Evolutionary conservation across 2,329 filamentous ascomycete species (phyloP).

Genomic region (Claviceps sp.): DNA sequence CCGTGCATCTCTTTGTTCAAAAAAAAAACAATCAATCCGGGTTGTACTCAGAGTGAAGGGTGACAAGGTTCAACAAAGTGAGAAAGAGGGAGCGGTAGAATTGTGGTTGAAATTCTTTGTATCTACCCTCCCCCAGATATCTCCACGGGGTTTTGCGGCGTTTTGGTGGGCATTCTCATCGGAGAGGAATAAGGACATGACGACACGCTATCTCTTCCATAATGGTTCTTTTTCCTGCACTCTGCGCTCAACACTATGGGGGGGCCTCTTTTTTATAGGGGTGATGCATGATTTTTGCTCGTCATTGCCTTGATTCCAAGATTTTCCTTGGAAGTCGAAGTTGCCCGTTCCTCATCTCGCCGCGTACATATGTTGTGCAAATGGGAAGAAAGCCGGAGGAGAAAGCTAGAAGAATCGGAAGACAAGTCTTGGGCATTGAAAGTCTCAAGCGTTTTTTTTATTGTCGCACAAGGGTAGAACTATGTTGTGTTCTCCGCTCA

Average conservation of each 20-base stretch:
- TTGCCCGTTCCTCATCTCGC: not conserved
- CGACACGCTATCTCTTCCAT: not conserved
- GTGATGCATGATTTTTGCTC: not conserved
- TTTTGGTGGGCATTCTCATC: conserved; percentile 6
- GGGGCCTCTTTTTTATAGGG: not conserved
- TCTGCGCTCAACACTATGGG: not conserved
- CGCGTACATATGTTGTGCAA: not conserved
- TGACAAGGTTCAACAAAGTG: too few relatives aligned
- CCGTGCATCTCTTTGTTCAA: not conserved
- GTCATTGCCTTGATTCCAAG: too few relatives aligned
- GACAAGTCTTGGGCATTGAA: not conserved
- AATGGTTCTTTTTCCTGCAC: not conserved
- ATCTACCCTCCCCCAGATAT: not conserved
- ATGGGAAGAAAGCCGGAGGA: not conserved
- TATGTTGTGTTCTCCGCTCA: not conserved
- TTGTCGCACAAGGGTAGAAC: not conserved
- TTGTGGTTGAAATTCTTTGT: not conserved
- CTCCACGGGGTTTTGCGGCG: conserved; percentile 1
- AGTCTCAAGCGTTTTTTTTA: not conserved
- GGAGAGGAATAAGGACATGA: not conserved
- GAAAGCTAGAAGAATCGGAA: not conserved
- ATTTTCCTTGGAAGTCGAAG: not conserved
- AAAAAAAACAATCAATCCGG: too few relatives aligned
- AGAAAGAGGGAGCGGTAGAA: too few relatives aligned
- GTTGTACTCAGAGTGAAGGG: too few relatives aligned